These are phyloP conservation scores for Venturia effusa DNA, from an alignment of 2,329 filamentous ascomycete genomes.

Conservation along the genomic window DNA sequence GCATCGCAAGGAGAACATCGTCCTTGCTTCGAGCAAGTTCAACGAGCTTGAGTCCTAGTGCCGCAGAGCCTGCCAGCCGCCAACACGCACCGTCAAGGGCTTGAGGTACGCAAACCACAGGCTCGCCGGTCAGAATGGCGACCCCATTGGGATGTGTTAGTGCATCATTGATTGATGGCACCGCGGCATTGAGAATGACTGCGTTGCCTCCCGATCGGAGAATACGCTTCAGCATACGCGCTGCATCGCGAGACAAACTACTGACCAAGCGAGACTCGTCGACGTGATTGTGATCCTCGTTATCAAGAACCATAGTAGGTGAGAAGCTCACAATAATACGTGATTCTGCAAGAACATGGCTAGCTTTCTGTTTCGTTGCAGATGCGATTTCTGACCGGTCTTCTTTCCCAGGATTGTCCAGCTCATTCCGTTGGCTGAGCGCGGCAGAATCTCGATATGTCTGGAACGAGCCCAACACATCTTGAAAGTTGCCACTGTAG, in stretches of 20 bases:
- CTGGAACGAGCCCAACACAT: slow-evolving; percentile 89
- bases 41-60: slow-evolving; percentile 72
- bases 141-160: slow-evolving; percentile 72
- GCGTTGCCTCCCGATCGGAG: slow-evolving; percentile 65
- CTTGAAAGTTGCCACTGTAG: slow-evolving; percentile 94
- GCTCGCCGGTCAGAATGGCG: slow-evolving; percentile 70
- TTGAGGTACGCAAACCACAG: slow-evolving; percentile 69
- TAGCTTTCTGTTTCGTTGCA: slow-evolving; percentile 78
- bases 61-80: slow-evolving; percentile 84
- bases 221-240: slow-evolving; percentile 55
- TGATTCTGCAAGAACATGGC: slow-evolving; percentile 67
- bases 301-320: slow-evolving; percentile 67
- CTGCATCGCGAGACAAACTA: slow-evolving; percentile 62
- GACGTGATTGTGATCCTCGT: slow-evolving; percentile 61
- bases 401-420: slow-evolving; percentile 78
- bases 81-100: slow-evolving; percentile 86
- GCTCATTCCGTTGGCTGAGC: slow-evolving; percentile 82
- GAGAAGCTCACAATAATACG: slow-evolving; percentile 76
- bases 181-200: slow-evolving; percentile 77
- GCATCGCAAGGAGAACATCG: slow-evolving; percentile 63
- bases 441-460: slow-evolving; percentile 91
- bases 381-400: slow-evolving; percentile 84
- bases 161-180: slow-evolving; percentile 80
- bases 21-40: slow-evolving; percentile 63
- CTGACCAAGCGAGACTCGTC: slow-evolving; percentile 67